Evolutionary conservation across 2,329 filamentous ascomycete genomes (phyloP).

Genomic region (Epichloe scottii): DNA sequence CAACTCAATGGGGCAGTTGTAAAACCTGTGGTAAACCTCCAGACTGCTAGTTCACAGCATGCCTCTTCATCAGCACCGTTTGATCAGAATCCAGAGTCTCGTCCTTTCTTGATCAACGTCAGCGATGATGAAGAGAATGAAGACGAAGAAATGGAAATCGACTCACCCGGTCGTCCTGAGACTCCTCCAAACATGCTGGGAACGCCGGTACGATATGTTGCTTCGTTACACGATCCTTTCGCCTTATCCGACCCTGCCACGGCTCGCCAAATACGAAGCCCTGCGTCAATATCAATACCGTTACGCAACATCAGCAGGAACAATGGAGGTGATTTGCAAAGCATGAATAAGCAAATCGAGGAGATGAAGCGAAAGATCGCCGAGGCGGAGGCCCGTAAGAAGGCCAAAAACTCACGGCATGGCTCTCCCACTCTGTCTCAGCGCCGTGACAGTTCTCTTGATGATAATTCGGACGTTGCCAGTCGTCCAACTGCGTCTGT

Average conservation of each 20-base stretch:
- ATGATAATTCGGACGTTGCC: constrained; percentile 13
- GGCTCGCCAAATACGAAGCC: constrained; percentile 28
- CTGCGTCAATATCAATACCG: constrained; percentile 26
- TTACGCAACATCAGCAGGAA: constrained; percentile 21
- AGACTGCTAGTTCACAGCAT: constrained; percentile 49
- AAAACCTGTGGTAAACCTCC: constrained; percentile 47
- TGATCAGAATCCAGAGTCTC: constrained; percentile 43
- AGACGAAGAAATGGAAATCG: constrained; percentile 50
- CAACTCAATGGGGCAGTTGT: constrained; percentile 7
- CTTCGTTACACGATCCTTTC: constrained; percentile 31
- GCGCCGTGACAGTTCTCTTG: constrained; percentile 14
- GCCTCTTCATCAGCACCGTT: constrained; percentile 22
- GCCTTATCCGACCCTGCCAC: constrained; percentile 28
- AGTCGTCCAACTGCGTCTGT: neutral
- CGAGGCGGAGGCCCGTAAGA: constrained; percentile 44
- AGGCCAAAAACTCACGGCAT: constrained; percentile 23
- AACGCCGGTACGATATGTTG: constrained; percentile 21
- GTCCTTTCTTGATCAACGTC: constrained; percentile 68
- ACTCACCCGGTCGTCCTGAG: constrained; percentile 35
- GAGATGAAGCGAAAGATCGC: constrained; percentile 47
- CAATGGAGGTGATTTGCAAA: constrained; percentile 29
- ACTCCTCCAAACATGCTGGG: constrained; percentile 20
- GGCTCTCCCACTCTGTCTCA: constrained; percentile 18
- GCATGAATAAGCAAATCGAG: constrained; percentile 46
- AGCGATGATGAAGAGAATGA: constrained; percentile 60